Evolutionary conservation across 2,329 filamentous ascomycete species (phyloP).

Genomic region (Fusarium sp.): DNA sequence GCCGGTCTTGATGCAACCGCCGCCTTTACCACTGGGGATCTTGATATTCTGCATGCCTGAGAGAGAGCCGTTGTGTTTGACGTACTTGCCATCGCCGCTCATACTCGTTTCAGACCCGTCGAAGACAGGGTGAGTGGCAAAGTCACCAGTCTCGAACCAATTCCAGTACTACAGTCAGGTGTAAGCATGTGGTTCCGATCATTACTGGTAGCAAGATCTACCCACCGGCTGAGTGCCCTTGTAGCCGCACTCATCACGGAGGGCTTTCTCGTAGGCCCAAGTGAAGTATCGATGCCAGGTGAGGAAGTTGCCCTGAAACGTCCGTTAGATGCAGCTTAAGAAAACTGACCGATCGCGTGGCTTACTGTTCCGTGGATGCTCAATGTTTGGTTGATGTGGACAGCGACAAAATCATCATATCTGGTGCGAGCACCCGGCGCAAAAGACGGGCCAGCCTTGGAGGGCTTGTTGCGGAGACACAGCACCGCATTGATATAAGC

Average conservation of each 20-base stretch:
- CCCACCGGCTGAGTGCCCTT: constrained; percentile 53
- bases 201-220: no score
- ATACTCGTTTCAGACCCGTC: constrained; percentile 64
- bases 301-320: constrained; percentile 39
- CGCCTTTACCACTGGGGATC: constrained; percentile 36
- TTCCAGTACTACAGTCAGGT: constrained; percentile 58
- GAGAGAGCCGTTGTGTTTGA: background rate
- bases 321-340: no score
- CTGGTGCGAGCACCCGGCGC: constrained; percentile 59
- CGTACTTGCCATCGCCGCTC: constrained; percentile 57
- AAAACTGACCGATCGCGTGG: constrained; percentile 28
- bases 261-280: constrained; percentile 45
- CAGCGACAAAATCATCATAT: constrained; percentile 65
- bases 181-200: no score
- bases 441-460: constrained; percentile 49
- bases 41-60: constrained; percentile 40
- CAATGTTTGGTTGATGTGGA: constrained; percentile 55
- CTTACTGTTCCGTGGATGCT: constrained; percentile 52
- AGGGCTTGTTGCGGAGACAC: constrained; percentile 57
- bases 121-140: constrained; percentile 67
- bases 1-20: constrained; percentile 42
- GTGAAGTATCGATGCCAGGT: constrained; percentile 49
- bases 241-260: constrained; percentile 51
- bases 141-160: constrained; percentile 63
- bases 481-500: constrained; percentile 60